phyloP scores from a whole-genome alignment of 768 basidiomycete genomes.

The Auriscalpium microsporum region DNA sequence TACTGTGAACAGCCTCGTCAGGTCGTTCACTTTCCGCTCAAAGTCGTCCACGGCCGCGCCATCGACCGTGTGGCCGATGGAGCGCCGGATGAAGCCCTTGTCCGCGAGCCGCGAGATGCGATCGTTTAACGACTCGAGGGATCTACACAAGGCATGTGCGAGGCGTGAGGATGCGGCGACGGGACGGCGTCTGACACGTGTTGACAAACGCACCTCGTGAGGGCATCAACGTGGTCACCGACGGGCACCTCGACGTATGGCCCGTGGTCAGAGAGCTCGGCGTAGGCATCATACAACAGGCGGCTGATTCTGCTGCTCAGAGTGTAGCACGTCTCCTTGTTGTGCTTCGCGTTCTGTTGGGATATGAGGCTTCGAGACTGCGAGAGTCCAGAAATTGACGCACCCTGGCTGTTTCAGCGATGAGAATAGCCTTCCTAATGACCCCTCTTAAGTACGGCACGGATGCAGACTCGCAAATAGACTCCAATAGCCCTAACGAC shows the following conservation, averaged over 20 bases:
- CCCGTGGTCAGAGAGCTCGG: slow-evolving; percentile 2
- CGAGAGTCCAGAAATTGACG: no score
- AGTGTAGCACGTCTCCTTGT: slow-evolving; percentile 11
- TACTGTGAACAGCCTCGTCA: background rate
- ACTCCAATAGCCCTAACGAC: no score
- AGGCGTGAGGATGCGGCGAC: background rate
- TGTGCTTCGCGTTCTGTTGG: slow-evolving; percentile 8
- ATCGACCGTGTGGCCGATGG: background rate
- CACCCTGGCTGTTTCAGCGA: no score
- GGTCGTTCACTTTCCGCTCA: background rate
- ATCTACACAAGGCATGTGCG: background rate
- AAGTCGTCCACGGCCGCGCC: background rate
- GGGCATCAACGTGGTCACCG: background rate
- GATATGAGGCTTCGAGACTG: no score
- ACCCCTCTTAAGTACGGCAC: no score
- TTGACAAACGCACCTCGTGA: background rate
- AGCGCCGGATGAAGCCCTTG: background rate
- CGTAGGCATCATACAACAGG: slow-evolving; percentile 3
- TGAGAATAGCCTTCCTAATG: no score
- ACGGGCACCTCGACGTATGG: background rate
- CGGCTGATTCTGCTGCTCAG: slow-evolving; percentile 5
- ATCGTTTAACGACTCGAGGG: background rate
- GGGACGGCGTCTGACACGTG: background rate
- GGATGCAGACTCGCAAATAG: no score
- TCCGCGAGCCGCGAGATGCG: background rate